Evolutionary conservation across 1,284 basidiomycete genomes (phyloP), one percentile per base, ranked within the genome.

Genomic region (Leucoagaricus sp.): DNA sequence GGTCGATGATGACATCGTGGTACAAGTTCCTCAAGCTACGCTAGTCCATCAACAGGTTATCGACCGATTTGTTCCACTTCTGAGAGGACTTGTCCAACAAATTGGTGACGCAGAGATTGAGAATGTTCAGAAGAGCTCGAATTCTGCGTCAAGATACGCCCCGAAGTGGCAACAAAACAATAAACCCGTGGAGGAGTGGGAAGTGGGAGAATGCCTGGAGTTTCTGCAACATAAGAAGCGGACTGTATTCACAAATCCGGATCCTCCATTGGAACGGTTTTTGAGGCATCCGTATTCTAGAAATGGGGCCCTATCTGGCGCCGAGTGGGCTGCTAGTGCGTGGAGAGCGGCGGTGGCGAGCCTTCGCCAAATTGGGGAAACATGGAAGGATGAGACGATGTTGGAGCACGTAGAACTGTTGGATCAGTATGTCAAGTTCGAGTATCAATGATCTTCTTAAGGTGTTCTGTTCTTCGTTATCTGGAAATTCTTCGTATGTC

Each of bases 31-130:
- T 23, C 60, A 62, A 58, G 83, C 81, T 4, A 78, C 74, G 46
- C 77, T 79, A 55, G 77, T 91, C 41, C 89, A 91, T 65, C 67
- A 83, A 29, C 82, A 88, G 62, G 78, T 90, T 46, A 77, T 88
- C 50, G 83, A 85, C 47, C 83, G 89, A 65, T 91, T 91, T 66
- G 77, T 76, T 25, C 75, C 77, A 40, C 67, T 88, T 50, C 75
- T 91, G 34, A 69, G 77, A 34, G 81, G 82, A 44, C 75, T 90
- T 4, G 84, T 81, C 28, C 71, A 69, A 53, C 79, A 78, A 55
- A 77, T 85, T 15, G 84, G 79, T 28, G 82, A 75, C 1, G 65
- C 69, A 29, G 81, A 77, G 51, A 73, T 77, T 21, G 69, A 69
- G 25, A 62, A 58, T 36, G 53, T 61, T n/a, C 61, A 67, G 60